Conservation (phyloP, 2,329 filamentous ascomycete genomes). For the Fusarium sp. region DNA sequence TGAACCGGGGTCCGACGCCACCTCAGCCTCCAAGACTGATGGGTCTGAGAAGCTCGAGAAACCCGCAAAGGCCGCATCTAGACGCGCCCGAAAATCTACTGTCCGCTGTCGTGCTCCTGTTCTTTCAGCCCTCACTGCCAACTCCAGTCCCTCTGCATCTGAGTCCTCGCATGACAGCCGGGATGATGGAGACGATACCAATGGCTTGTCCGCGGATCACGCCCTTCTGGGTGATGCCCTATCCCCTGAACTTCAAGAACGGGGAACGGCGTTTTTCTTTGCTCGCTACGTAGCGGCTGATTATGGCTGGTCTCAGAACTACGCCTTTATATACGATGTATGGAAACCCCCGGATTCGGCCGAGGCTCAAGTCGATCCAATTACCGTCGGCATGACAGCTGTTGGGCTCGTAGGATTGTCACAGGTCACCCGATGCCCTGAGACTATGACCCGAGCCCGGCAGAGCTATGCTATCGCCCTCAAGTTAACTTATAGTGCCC, state of each 20-base stretch:
- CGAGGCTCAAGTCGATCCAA: slow-evolving; percentile 59
- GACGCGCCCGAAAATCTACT: slow-evolving; percentile 27
- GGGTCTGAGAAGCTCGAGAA: slow-evolving; percentile 18
- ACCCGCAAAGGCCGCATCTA: slow-evolving; percentile 10
- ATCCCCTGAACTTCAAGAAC: slow-evolving; percentile 56
- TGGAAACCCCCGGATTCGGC: slow-evolving; percentile 62
- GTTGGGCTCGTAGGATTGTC: slow-evolving; percentile 69
- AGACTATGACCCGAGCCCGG: slow-evolving; percentile 64
- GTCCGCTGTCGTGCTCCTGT: slow-evolving; percentile 39
- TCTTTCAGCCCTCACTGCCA: slow-evolving; percentile 45
- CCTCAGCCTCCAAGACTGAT: slow-evolving; percentile 11
- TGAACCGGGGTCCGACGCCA: slow-evolving; percentile 11
- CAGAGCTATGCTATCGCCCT: slow-evolving; percentile 68
- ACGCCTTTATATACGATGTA: slow-evolving; percentile 68
- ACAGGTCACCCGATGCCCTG: slow-evolving; percentile 59
- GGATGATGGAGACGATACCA: slow-evolving; percentile 30
- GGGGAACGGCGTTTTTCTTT: slow-evolving; percentile 66
- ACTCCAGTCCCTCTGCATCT: slow-evolving; percentile 42
- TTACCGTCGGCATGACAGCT: slow-evolving; percentile 68
- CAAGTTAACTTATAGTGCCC: slow-evolving; percentile 64
- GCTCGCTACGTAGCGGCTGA: slow-evolving; percentile 66
- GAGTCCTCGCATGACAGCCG: slow-evolving; percentile 42
- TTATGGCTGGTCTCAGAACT: slow-evolving; percentile 65
- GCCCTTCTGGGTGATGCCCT: slow-evolving; percentile 26
- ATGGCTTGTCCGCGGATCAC: slow-evolving; percentile 39